Evolutionary conservation across 108 stramenopile species (phyloP).

Genomic region (Pseudonitzschia pungens): DNA sequence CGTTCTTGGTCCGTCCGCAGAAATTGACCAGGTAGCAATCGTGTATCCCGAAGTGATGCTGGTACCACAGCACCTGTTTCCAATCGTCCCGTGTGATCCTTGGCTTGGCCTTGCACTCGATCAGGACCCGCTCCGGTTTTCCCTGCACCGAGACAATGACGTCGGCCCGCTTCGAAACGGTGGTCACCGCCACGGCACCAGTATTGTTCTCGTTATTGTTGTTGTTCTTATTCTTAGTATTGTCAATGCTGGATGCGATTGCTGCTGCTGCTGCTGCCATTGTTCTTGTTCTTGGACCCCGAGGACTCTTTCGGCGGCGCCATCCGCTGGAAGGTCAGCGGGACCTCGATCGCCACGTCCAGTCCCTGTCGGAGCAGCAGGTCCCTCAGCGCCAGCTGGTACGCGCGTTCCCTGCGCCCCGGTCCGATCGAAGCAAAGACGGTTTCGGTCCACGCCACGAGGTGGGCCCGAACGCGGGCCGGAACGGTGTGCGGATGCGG

Average conservation of each 20-base stretch:
- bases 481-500: too few species aligned
- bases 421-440: conserved; percentile 2
- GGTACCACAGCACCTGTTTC: conserved; percentile 1
- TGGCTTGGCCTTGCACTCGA: conserved; percentile 13
- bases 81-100: not conserved
- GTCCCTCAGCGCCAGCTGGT: not conserved
- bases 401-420: not conserved
- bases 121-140: not conserved
- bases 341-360: not conserved
- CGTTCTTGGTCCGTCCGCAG: not conserved
- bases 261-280: too few species aligned
- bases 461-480: not conserved
- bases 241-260: too few species aligned
- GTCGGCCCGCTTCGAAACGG: not conserved
- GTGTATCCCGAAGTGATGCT: not conserved
- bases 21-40: conserved; percentile 14
- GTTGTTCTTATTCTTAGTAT: too few species aligned
- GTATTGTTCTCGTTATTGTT: too few species aligned
- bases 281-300: too few species aligned
- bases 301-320: too few species aligned
- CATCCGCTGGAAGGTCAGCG: not conserved
- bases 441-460: not conserved
- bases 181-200: too few species aligned
- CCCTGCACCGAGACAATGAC: not conserved
- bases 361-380: not conserved